These are phyloP conservation scores for Maudiozyma bulderi DNA, from an alignment of 805 yeast species.

Conservation along the genomic window DNA sequence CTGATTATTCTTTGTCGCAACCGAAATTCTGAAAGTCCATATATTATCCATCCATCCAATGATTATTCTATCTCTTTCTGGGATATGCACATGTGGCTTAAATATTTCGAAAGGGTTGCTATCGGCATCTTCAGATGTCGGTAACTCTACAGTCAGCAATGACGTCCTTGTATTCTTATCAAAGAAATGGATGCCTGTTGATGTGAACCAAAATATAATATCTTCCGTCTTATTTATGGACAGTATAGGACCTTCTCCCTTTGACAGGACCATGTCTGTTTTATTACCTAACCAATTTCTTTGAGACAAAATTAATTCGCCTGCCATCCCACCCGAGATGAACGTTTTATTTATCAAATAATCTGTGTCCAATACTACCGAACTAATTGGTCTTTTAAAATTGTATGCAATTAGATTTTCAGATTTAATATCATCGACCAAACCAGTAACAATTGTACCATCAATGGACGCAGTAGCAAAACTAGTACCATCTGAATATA, in stretches of 20 bases:
- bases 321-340: conserved; percentile 84
- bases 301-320: conserved; percentile 64
- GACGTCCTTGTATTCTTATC: conserved; percentile 43
- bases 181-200: conserved; percentile 62
- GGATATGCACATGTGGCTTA: conserved; percentile 67
- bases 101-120: conserved; percentile 61
- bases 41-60: conserved; percentile 79
- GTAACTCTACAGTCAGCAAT: conserved; percentile 46
- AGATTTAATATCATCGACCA: conserved; percentile 19
- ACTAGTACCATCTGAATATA: conserved; percentile 61
- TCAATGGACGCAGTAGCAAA: conserved; percentile 90
- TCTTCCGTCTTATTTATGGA: conserved; percentile 55
- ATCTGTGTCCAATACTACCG: conserved; percentile 69
- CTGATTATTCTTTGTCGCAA: conserved; percentile 1
- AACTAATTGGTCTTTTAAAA: conserved; percentile 79
- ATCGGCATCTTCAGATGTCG: conserved; percentile 33
- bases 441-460: conserved; percentile 81
- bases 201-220: conserved; percentile 74
- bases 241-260: conserved; percentile 59
- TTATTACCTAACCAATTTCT: conserved; percentile 84
- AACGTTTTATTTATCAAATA: conserved; percentile 56
- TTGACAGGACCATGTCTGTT: conserved; percentile 53
- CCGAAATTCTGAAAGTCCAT: conserved; percentile 53
- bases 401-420: conserved; percentile 58
- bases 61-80: conserved; percentile 55